Percentiles rank a stretch among this genome's conserved stretches.
These are phyloP conservation scores for Cladosporium sp. DNA, from an alignment of 2,329 filamentous ascomycete species.

Conservation along the genomic window DNA sequence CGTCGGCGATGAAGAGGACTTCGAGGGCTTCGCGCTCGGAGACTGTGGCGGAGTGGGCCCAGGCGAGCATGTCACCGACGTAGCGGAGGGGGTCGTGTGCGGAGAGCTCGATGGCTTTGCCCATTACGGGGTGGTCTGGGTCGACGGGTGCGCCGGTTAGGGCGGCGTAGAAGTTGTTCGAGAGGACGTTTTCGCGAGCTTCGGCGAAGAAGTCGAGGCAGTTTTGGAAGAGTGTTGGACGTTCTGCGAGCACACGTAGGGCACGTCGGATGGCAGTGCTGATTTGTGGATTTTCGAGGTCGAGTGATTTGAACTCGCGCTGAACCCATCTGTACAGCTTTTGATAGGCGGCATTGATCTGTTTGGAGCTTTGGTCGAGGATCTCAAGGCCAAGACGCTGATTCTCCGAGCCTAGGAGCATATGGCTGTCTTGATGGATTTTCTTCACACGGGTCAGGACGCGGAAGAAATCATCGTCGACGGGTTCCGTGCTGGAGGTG, in stretches of 20 bases:
- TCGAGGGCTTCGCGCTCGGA: constrained; percentile 91
- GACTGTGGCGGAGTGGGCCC: constrained; percentile 90
- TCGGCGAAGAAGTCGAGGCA: constrained; percentile 92
- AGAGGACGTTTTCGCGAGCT: constrained; percentile 77
- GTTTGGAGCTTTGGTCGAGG: constrained; percentile 83
- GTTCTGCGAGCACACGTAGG: constrained; percentile 79
- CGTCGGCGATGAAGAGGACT: constrained; percentile 83
- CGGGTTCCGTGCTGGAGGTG: constrained; percentile 72
- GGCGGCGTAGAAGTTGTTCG: constrained; percentile 83
- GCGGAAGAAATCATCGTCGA: constrained; percentile 80
- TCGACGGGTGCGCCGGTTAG: constrained; percentile 67
- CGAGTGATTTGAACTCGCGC: constrained; percentile 83
- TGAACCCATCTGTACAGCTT: constrained; percentile 96
- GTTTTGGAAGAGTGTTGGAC: constrained; percentile 85
- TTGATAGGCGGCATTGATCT: constrained; percentile 84
- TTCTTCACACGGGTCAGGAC: constrained; percentile 74
- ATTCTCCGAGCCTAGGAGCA: constrained; percentile 83
- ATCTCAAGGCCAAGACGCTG: constrained; percentile 84
- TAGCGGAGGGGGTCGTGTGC: constrained; percentile 91
- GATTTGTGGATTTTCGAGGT: constrained; percentile 91
- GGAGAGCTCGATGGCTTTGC: constrained; percentile 89
- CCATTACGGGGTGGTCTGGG: constrained; percentile 44
- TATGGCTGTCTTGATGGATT: constrained; percentile 82
- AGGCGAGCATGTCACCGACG: constrained; percentile 94
- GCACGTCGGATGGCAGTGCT: constrained; percentile 77